Evolutionary conservation across 208 protist genomes (phyloP), one percentile per base, ranked within the genome.

Genomic region (Leishmania aethiopica): DNA sequence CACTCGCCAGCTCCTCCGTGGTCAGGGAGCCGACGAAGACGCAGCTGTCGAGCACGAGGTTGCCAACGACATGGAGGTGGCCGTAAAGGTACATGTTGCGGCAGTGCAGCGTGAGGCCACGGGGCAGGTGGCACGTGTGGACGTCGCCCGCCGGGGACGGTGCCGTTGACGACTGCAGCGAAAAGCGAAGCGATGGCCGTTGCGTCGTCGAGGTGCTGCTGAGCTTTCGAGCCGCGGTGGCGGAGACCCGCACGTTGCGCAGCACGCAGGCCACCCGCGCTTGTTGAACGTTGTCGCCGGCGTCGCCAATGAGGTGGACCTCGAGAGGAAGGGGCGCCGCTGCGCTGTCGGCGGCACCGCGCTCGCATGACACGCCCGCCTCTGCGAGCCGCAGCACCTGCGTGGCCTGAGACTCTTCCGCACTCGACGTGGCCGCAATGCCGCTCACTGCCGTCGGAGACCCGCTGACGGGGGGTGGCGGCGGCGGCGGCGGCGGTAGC

Each of bases 1-100:
- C 88, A 45, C 76, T 83, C 11, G 85, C 93, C n/a, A 66, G 51
- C 42, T 82, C 86, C 82, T 95, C 93, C 28, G 81, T 75, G 32
- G 76, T 69, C 60, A 95, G 72, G 5, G 87, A 81, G 59, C 93
- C 93, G 42, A 94, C 78, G 47, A 96, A 85, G 7, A 82, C 82
- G 83, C 93, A 96, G 76, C 91, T 77, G 19, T 84, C 32, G n/a
- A 96, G 83, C 59, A 81, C 77, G 45, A 96, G 78, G 22, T 70
- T 55, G 45, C 93, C 93, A 32, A 91, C 75, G 6, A 96, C 89
- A 51, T 71, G 86, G 37, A 96, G 78, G 55, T 91, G 86, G 0
- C 85, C 91, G 79, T 93, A 92, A 22, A 96, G 60, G 71, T 79
- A 84, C 62, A 94, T 28, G 53, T 94, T 69, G 42, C 76, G 74